Percentiles rank a stretch among this genome's conserved stretches.
These are phyloP conservation scores for Sporothrix globosa DNA, from an alignment of 2,329 filamentous ascomycete species.

Conservation along the genomic window DNA sequence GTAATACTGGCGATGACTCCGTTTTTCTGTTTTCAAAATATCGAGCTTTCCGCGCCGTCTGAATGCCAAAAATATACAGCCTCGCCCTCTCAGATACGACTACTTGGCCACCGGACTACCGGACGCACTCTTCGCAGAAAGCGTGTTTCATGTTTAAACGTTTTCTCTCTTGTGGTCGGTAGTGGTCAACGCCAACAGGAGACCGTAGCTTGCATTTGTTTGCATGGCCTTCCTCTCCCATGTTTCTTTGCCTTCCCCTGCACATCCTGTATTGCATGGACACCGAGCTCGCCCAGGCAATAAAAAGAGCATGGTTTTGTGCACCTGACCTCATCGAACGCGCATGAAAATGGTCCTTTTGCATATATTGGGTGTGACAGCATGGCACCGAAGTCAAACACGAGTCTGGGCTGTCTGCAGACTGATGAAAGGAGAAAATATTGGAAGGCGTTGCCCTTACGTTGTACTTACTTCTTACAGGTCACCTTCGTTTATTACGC, in stretches of 20 bases:
- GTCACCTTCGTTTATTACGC: background rate
- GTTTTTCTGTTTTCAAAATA: slow-evolving; percentile 3
- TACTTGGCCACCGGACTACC: slow-evolving; percentile 10
- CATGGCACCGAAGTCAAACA: slow-evolving; percentile 20
- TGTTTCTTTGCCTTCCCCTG: background rate
- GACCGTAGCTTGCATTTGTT: background rate
- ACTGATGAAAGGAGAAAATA: background rate
- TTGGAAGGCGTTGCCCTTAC: background rate
- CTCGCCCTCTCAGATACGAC: background rate
- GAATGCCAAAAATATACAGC: no score
- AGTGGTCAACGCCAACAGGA: background rate
- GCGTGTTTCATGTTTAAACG: slow-evolving; percentile 6
- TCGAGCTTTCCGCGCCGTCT: background rate
- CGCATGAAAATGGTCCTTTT: background rate
- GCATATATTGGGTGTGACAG: slow-evolving; percentile 19
- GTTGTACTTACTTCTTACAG: no score
- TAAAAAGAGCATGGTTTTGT: background rate
- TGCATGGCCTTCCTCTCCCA: background rate
- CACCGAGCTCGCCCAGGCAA: background rate
- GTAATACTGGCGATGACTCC: background rate
- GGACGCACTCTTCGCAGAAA: slow-evolving; percentile 3
- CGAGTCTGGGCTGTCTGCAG: background rate
- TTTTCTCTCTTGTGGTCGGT: background rate
- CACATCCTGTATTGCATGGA: background rate
- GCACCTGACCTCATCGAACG: background rate